phyloP scores from a whole-genome alignment of 257 asterid genomes.

The Petunia axillaris region DNA sequence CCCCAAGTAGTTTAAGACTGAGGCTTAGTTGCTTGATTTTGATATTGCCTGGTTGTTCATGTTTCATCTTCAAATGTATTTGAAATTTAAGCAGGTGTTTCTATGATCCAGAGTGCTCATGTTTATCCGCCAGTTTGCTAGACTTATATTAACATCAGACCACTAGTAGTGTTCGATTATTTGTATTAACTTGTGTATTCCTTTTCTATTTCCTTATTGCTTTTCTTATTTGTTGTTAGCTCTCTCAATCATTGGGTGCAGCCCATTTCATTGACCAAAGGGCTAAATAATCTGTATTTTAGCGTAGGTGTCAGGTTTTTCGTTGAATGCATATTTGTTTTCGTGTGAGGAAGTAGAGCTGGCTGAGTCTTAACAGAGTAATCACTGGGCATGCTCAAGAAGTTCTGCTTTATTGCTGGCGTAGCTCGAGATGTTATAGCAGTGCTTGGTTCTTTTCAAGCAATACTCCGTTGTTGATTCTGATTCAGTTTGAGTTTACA shows the following conservation, averaged over 20 bases:
- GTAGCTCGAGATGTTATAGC: neutral
- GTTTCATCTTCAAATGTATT: conserved; percentile 1
- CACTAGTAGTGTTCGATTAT: neutral
- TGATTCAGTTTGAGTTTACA: neutral
- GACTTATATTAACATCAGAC: conserved; percentile 15
- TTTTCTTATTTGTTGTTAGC: neutral
- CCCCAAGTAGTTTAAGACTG: neutral
- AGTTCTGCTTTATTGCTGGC: neutral
- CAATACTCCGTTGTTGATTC: neutral
- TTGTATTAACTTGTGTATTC: neutral
- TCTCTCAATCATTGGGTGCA: neutral
- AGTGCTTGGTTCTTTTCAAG: neutral
- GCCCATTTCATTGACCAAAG: neutral
- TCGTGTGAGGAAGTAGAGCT: neutral
- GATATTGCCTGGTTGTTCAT: neutral
- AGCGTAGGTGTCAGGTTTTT: neutral
- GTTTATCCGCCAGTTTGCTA: conserved; percentile 10
- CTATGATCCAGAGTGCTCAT: neutral
- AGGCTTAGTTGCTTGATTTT: neutral
- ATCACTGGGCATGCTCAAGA: neutral
- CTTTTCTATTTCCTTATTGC: neutral
- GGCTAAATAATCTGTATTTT: neutral
- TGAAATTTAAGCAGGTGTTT: conserved; percentile 17
- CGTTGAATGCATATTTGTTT: neutral
- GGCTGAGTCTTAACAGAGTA: neutral